Percentiles rank a stretch among this genome's conserved stretches.
These are phyloP conservation scores for Cystobasidium slooffiae DNA, from an alignment of 1,284 basidiomycete genomes.

Conservation along the genomic window DNA sequence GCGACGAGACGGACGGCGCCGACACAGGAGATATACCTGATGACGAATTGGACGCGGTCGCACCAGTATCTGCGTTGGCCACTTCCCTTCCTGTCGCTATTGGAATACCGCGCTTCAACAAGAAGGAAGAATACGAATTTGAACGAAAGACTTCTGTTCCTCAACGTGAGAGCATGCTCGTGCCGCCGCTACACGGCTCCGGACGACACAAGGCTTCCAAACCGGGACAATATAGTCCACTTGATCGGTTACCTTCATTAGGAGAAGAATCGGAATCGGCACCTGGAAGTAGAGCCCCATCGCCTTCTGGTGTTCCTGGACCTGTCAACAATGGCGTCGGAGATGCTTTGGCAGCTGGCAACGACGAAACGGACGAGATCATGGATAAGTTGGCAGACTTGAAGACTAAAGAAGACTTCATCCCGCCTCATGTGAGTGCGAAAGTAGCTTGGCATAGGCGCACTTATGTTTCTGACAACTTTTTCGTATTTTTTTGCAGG, in stretches of 20 bases:
- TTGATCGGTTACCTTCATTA: background rate
- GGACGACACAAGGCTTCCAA: background rate
- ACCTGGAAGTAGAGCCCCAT: background rate
- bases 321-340: constrained; percentile 5
- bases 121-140: constrained; percentile 21
- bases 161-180: constrained; percentile 33
- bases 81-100: constrained; percentile 37
- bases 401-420: background rate
- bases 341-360: constrained; percentile 1
- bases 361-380: constrained; percentile 2
- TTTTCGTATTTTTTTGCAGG: background rate
- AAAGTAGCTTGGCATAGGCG: too few relatives aligned
- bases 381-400: background rate
- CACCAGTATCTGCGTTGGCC: constrained; percentile 28
- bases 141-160: constrained; percentile 42
- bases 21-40: constrained; percentile 4
- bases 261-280: constrained; percentile 17
- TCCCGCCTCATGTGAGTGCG: constrained; percentile 11
- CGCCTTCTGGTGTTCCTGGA: constrained; percentile 3
- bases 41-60: constrained; percentile 29
- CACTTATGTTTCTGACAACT: background rate
- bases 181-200: constrained; percentile 11
- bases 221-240: background rate
- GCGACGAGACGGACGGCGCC: background rate
- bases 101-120: constrained; percentile 20